Conservation (phyloP, 257 asterid genomes). For the Nyctanthes arbortristis region DNA sequence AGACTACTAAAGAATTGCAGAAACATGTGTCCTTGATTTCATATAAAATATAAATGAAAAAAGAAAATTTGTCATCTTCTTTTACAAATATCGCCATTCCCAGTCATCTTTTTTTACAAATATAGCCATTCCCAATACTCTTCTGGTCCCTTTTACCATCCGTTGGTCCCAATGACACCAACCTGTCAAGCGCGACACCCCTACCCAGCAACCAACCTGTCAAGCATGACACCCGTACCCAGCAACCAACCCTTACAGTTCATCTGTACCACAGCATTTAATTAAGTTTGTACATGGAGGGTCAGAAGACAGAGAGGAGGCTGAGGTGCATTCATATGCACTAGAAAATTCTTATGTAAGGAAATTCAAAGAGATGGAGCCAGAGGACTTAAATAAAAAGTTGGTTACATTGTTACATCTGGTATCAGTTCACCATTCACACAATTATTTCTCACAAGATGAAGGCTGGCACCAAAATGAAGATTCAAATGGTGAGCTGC, state of each 20-base stretch:
- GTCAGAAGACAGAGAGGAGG: background rate
- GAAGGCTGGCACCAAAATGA: background rate
- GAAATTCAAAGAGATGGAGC: background rate
- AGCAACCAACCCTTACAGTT: no score
- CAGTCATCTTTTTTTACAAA: background rate
- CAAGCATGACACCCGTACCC: background rate
- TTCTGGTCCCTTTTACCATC: background rate
- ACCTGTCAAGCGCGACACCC: background rate
- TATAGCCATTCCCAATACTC: background rate
- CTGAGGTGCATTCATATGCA: background rate
- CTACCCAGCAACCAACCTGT: background rate
- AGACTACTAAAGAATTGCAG: background rate
- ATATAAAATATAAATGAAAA: background rate
- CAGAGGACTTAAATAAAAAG: background rate
- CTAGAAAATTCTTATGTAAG: background rate
- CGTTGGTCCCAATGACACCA: background rate
- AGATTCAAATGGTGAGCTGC: background rate
- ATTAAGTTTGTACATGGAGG: background rate
- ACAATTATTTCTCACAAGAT: background rate
- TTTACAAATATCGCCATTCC: background rate
- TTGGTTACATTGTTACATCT: background rate
- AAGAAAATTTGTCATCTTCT: background rate
- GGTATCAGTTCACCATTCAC: background rate
- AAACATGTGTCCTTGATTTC: background rate
- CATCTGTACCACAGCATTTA: background rate